These are phyloP conservation scores for Micractinium conductrix DNA, from an alignment of 139 green algal species.

Conservation along the genomic window DNA sequence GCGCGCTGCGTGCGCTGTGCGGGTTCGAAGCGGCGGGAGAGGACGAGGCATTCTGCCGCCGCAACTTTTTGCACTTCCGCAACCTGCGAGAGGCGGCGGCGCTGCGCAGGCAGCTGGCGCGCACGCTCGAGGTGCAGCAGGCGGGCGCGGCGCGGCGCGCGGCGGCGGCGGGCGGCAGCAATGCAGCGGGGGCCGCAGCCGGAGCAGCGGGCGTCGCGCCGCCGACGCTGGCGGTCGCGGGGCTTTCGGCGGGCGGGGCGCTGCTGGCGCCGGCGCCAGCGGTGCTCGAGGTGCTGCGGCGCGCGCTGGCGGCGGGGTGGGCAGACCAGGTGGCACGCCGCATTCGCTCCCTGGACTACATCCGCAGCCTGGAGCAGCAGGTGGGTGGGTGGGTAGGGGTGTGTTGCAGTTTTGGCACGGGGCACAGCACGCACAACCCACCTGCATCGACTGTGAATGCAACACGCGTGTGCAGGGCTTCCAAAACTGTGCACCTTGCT, in stretches of 20 bases:
- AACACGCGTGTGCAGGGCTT: too few relatives aligned
- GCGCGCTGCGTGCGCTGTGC: constrained; percentile 75
- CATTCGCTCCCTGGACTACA: constrained; percentile 57
- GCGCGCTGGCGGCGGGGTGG: constrained; percentile 86
- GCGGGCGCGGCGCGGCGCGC: not conserved
- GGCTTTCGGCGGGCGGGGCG: not conserved
- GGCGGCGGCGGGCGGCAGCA: not conserved
- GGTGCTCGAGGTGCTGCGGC: constrained; percentile 62
- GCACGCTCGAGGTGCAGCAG: constrained; percentile 40
- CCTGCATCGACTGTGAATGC: too few relatives aligned
- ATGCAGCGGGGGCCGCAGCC: constrained; percentile 9
- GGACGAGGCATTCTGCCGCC: constrained; percentile 61
- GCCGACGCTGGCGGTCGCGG: not conserved
- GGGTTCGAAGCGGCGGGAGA: constrained; percentile 69
- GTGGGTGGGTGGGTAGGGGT: constrained; percentile 21
- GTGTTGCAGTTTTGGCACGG: constrained; percentile 26
- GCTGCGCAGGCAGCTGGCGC: constrained; percentile 72
- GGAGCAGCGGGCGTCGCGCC: not conserved
- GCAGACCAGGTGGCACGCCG: constrained; percentile 79
- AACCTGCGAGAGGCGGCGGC: constrained; percentile 78
- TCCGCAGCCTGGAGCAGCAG: constrained; percentile 27
- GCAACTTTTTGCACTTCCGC: constrained; percentile 74
- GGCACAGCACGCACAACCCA: too few relatives aligned
- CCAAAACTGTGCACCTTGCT: too few relatives aligned
- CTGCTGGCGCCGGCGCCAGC: constrained; percentile 27